Evolutionary conservation across 108 stramenopile genomes (phyloP).

Genomic region (Cylindrotheca fusiformis): DNA sequence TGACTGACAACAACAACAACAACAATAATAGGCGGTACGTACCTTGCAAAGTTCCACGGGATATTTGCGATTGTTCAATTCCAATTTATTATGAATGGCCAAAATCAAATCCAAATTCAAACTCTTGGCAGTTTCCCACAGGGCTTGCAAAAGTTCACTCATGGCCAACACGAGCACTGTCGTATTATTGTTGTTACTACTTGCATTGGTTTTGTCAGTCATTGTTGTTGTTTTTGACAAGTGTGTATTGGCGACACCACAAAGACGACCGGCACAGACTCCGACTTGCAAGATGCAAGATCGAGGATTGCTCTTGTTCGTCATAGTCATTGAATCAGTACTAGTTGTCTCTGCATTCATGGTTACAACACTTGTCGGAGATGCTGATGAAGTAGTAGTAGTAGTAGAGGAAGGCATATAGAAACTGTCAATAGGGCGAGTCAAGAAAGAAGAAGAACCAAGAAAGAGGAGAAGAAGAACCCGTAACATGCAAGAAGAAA

Average conservation of each 20-base stretch:
- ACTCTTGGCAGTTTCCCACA: constrained; percentile 9
- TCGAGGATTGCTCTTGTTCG: no score
- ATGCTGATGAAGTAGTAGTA: no score
- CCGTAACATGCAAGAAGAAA: no score
- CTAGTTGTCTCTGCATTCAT: no score
- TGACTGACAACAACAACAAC: neutral
- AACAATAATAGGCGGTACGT: constrained; percentile 1
- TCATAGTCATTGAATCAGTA: no score
- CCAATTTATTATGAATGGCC: constrained; percentile 65
- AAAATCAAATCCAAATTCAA: constrained; percentile 23
- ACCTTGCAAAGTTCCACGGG: constrained; percentile 85
- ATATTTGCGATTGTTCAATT: constrained; percentile 77
- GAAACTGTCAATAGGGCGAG: no score
- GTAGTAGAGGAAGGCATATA: no score
- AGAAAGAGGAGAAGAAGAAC: no score
- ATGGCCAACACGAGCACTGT: constrained; percentile 16
- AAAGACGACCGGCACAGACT: constrained; percentile 26
- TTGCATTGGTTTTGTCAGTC: neutral
- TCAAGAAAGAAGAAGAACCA: no score
- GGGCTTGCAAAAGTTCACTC: constrained; percentile 10
- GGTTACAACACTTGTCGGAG: no score
- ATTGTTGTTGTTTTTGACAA: neutral
- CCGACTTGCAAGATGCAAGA: constrained; percentile 30
- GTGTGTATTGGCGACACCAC: constrained; percentile 24
- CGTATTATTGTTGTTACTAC: neutral